Evolutionary conservation across 164 flowering plant genomes (phyloP), one percentile per base, ranked within the genome.

Genomic region (Dillenia turbinata): DNA sequence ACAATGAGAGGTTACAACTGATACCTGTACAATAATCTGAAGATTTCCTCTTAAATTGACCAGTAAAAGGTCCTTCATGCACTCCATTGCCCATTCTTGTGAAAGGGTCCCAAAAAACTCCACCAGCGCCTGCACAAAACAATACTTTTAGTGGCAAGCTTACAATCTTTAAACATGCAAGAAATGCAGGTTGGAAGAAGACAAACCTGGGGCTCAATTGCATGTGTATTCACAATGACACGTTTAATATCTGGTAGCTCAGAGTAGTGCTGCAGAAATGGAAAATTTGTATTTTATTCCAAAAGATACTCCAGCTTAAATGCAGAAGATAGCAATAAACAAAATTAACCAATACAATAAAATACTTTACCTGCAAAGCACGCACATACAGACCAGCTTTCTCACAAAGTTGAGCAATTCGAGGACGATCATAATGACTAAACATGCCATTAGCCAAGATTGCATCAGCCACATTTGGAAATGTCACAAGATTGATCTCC

Each of bases 21-120:
- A 11, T 72, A 90, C 99, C 97, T 95, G 99, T 59, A 95, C 99
- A 79, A 95, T 95, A 67, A 95, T 95, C 82, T 95, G 99, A 76
- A 92, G 99, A 64, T 95, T 95, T 62, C 91, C 99, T 66, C 98
- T 85, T 54, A 92, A 73, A 77, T 95, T 95, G 61, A 95, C 97
- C 55, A 95, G 67, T 54, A 95, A 63, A 66, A 95, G 99, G 65
- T 95, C 99, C 72, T 95, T 95, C 99, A 95, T 95, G 82, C 99
- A 92, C 78, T 95, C 99, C 71, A 95, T 68, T 17, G 99, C 99
- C 99, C 99, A 95, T 69, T 95, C 99, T 52, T 77, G 74, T 12
- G 99, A 95, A 66, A 95, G 92, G 33, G 99, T 90, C 47, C 99
- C 99, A 82, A 95, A 95, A 68, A 92, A 95, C 75, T 95, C 99